Conservation (phyloP, 768 basidiomycete species). For the Leccinum truebloodii region DNA sequence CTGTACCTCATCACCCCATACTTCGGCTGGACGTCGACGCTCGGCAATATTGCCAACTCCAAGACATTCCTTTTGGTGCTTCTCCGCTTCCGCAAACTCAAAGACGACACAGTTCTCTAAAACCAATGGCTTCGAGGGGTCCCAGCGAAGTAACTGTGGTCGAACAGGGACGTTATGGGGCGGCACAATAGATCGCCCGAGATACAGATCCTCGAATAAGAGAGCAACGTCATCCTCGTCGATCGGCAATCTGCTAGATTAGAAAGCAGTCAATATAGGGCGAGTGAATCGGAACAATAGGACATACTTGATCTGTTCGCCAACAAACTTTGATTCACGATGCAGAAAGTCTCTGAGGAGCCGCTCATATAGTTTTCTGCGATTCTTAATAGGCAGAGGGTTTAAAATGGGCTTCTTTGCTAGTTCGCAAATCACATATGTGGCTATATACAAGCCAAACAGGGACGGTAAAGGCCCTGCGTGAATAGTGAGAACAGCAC, state of each 20-base stretch:
- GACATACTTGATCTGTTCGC: conserved; percentile 55
- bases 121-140: conserved; percentile 57
- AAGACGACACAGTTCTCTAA: conserved; percentile 88
- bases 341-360: conserved; percentile 75
- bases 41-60: conserved; percentile 10
- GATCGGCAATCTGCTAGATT: conserved; percentile 67
- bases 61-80: conserved; percentile 54
- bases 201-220: conserved; percentile 85
- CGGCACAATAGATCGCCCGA: conserved; percentile 75
- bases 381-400: conserved; percentile 82
- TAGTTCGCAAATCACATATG: conserved; percentile 84
- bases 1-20: conserved; percentile 72
- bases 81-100: conserved; percentile 71
- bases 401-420: conserved; percentile 83
- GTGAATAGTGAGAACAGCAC: not conserved
- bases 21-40: conserved; percentile 43
- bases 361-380: conserved; percentile 80
- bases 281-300: not conserved
- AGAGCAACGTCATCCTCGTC: conserved; percentile 82
- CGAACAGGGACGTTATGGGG: conserved; percentile 73
- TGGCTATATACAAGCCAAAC: conserved; percentile 89
- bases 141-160: conserved; percentile 84
- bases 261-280: not conserved
- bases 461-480: conserved; percentile 73
- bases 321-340: conserved; percentile 70